Conservation (phyloP, 352 stramenopile species). For the Phytophthora hybrid region DNA sequence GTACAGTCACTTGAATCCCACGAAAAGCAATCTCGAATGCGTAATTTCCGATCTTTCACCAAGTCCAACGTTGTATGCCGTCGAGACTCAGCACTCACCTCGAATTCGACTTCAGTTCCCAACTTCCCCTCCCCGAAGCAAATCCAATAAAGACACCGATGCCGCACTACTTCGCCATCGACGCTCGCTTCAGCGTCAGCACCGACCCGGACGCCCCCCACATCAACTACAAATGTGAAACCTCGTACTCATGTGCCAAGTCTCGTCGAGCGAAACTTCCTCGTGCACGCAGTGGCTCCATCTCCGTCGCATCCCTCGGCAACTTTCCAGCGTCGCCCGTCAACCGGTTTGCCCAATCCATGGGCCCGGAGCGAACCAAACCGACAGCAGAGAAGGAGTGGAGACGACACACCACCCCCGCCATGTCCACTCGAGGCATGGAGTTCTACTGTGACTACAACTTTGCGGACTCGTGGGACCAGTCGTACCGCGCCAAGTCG, state of each 20-base stretch:
- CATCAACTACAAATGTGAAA: neutral
- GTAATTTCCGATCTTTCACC: conserved; percentile 13
- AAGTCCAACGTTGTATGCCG: conserved; percentile 3
- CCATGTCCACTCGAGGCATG: conserved; percentile 21
- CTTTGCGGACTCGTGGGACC: conserved; percentile 20
- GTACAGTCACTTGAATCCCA: conserved; percentile 3
- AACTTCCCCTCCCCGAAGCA: conserved; percentile 12
- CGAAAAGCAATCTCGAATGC: conserved; percentile 1
- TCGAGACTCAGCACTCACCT: neutral
- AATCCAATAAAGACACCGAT: conserved; percentile 15
- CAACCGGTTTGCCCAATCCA: conserved; percentile 37
- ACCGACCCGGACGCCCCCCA: conserved; percentile 12
- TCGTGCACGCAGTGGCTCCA: conserved; percentile 38
- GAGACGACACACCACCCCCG: conserved; percentile 30
- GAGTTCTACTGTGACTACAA: conserved; percentile 24
- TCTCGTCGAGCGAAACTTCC: conserved; percentile 10
- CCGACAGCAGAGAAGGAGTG: conserved; percentile 6
- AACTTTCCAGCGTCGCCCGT: conserved; percentile 20
- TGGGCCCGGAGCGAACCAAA: conserved; percentile 23
- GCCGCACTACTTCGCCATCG: conserved; percentile 38
- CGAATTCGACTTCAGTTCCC: conserved; percentile 11
- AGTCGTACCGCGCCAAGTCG: conserved; percentile 22
- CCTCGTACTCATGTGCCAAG: conserved; percentile 6
- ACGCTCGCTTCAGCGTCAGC: conserved; percentile 38
- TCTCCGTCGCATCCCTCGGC: conserved; percentile 29